Evolutionary conservation across 2,329 filamentous ascomycete species (phyloP).

Genomic region (Whalleya microplaca): DNA sequence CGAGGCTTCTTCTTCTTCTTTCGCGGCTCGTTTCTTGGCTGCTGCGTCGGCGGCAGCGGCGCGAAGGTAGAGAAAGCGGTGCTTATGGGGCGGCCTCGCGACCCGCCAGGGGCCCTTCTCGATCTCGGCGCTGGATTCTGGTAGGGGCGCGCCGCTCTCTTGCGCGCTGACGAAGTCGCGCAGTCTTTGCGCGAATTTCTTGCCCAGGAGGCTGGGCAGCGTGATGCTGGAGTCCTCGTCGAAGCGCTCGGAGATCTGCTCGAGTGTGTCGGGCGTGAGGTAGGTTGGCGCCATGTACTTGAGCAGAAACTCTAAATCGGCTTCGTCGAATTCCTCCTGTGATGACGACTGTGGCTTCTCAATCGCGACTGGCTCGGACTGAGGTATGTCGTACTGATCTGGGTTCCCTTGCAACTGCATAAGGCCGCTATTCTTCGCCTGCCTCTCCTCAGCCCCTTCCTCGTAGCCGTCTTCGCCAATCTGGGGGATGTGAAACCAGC

Average conservation of each 20-base stretch:
- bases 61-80: slow-evolving; percentile 85
- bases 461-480: slow-evolving; percentile 91
- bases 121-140: slow-evolving; percentile 56
- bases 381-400: slow-evolving; percentile 84
- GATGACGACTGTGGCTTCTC: slow-evolving; percentile 44
- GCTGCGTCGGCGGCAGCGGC: slow-evolving; percentile 41
- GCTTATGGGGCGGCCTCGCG: slow-evolving; percentile 90
- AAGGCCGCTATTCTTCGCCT: slow-evolving; percentile 86
- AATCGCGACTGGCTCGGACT: slow-evolving; percentile 58
- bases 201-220: slow-evolving; percentile 75
- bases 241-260: slow-evolving; percentile 80
- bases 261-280: slow-evolving; percentile 87
- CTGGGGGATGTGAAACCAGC: slow-evolving; percentile 99
- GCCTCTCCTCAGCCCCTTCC: slow-evolving; percentile 82
- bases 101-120: slow-evolving; percentile 70
- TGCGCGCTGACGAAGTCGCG: slow-evolving; percentile 70
- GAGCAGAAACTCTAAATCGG: slow-evolving; percentile 86
- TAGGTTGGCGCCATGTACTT: slow-evolving; percentile 90
- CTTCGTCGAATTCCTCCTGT: slow-evolving; percentile 68
- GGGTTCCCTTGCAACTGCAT: slow-evolving; percentile 92
- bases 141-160: slow-evolving; percentile 54
- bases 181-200: slow-evolving; percentile 76
- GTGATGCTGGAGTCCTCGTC: slow-evolving; percentile 82
- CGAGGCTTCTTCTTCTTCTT: slow-evolving; percentile 47
- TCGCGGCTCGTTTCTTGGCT: slow-evolving; percentile 24